A percentile compares a stretch with the other conserved stretches of the same genome.
Evolutionary conservation across 176 grass and related monocot genomes (phyloP).

Genomic region (Carex cristatella): DNA sequence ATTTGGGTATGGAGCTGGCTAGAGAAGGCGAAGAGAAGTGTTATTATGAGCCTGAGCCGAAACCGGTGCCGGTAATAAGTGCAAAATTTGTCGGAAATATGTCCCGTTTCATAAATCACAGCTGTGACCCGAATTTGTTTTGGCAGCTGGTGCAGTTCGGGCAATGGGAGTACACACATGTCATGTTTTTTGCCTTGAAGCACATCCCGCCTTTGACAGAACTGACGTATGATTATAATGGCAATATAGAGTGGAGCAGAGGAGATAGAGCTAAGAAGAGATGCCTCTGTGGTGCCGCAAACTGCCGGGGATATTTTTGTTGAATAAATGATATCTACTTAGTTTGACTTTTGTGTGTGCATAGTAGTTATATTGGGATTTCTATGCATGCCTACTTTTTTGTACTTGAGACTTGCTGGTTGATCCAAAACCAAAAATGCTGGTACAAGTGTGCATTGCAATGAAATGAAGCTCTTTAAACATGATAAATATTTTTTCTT

Average conservation of each 20-base stretch:
- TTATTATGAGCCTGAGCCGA: constrained; percentile 27
- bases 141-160: constrained; percentile 65
- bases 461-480: not conserved
- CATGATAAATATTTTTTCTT: not conserved
- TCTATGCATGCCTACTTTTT: not conserved
- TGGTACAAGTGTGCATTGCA: not conserved
- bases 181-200: constrained; percentile 72
- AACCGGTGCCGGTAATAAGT: constrained; percentile 50
- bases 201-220: constrained; percentile 85
- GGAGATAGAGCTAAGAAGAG: constrained; percentile 31
- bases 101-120: constrained; percentile 81
- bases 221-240: constrained; percentile 62
- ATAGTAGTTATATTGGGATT: not conserved
- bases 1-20: constrained; percentile 49
- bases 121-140: constrained; percentile 73
- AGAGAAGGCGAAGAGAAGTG: constrained; percentile 24
- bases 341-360: constrained; percentile 7
- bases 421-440: not conserved
- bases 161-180: constrained; percentile 54
- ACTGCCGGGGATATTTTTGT: constrained; percentile 48
- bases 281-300: constrained; percentile 56
- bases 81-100: constrained; percentile 57
- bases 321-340: not conserved
- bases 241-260: constrained; percentile 20
- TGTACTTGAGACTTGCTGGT: not conserved